Evolutionary conservation across 78 protist genomes (phyloP), one percentile per base, ranked within the genome.

Genomic region (Dictyostelium citrinum): DNA sequence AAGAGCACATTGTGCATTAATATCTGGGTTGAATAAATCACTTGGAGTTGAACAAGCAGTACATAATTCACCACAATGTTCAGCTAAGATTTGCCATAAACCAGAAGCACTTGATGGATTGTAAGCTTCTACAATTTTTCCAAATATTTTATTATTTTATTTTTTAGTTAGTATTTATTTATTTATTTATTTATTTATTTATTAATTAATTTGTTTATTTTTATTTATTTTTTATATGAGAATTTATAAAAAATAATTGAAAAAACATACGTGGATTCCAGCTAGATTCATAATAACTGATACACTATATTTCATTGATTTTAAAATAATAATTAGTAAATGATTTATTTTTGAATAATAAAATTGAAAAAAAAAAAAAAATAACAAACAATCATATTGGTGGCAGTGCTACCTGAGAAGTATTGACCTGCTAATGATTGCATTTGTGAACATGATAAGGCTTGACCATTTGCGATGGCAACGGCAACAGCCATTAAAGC

Each of bases 101-200:
- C 92, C 92, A 61, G 78, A 60, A 11, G 92, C 92, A 29, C 60
- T n/a, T 45, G 91, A 84, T 72, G 91, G 76, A n/a, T 75, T 84
- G 29, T 75, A 58, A 27, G 72, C 72, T 64, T 64, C 64, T 55
- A 20, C 64, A 55, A 20, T 20, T 55, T 55, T 55, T 55, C 27
- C 64, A 55, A 55, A 20, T 55, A 1, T 55, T 2, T 20, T 20
- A 55, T 55, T 55, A 20, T 55, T 14, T 17, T 55, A 55, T 55
- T 55, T n/a, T 55, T 16, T 16, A 20, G 64, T 55, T 14, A 55
- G 64, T 39, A 39, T 4, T 4, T 39, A 39, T 39, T 39, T 39
- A 5, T 39, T 39, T 39, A 2, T 39, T 39, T 39, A 5, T 39
- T 39, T 39, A 5, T 39, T 39, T 39, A 5, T 39, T 39, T 39